Conservation (phyloP, 2,329 filamentous ascomycete species). For the Calonectria henricotiae region DNA sequence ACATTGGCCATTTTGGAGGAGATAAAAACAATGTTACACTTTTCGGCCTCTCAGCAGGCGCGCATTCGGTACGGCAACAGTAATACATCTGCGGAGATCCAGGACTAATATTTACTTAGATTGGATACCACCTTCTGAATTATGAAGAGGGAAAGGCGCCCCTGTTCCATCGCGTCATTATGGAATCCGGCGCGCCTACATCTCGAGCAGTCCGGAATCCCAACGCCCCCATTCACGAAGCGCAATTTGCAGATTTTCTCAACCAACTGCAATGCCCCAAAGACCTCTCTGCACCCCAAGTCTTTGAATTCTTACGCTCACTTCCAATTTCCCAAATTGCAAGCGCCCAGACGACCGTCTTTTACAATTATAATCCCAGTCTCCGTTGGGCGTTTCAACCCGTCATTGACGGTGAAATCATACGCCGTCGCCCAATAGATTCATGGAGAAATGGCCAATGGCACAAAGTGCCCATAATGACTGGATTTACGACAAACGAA, state of each 20-base stretch:
- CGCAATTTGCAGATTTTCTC: constrained; percentile 64
- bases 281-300: constrained; percentile 46
- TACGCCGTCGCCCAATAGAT: constrained; percentile 72
- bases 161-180: constrained; percentile 69
- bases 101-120: constrained; percentile 57
- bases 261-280: constrained; percentile 38
- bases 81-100: not conserved
- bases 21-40: constrained; percentile 64
- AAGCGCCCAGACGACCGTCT: constrained; percentile 63
- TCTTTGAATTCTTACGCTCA: constrained; percentile 67
- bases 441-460: constrained; percentile 64
- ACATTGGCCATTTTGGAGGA: constrained; percentile 70
- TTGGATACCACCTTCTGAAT: constrained; percentile 78
- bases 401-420: constrained; percentile 74
- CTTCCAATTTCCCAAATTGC: constrained; percentile 51
- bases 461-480: constrained; percentile 68
- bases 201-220: constrained; percentile 69
- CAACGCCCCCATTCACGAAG: constrained; percentile 73
- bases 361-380: constrained; percentile 62
- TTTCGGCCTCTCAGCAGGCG: constrained; percentile 63
- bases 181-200: constrained; percentile 71
- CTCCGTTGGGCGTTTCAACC: constrained; percentile 78
- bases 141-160: constrained; percentile 61
- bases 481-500: constrained; percentile 80
- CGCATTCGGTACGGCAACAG: constrained; percentile 63